A percentile compares a stretch with the other conserved stretches of the same genome.
Conservation (phyloP, 257 asterid species). For the Vinca minor region DNA sequence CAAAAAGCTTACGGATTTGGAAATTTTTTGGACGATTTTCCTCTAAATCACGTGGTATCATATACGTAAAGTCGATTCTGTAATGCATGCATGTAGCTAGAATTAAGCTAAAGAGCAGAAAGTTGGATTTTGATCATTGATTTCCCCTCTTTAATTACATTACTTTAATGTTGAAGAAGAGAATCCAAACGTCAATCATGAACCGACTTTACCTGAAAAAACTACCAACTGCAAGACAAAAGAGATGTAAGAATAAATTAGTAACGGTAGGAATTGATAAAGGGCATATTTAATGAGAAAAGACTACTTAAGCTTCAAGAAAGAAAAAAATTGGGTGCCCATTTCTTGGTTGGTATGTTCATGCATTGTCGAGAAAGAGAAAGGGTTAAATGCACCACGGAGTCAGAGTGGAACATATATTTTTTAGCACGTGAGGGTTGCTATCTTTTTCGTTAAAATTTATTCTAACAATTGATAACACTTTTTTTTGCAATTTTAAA, state of each 20-base stretch:
- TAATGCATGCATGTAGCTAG: conserved; percentile 12
- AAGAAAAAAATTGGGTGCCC: conserved; percentile 29
- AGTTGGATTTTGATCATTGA: neutral
- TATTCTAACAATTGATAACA: too few species aligned
- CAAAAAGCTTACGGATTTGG: neutral
- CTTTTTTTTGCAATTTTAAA: too few species aligned
- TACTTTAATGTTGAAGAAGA: neutral
- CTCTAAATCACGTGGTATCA: conserved; percentile 2
- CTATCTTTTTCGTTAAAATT: too few species aligned
- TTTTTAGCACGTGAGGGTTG: too few species aligned
- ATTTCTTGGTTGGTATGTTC: conserved; percentile 23
- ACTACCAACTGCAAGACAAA: conserved; percentile 43
- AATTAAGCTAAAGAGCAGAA: neutral
- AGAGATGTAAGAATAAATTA: conserved; percentile 12
- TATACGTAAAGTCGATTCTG: neutral
- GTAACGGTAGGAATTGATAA: conserved; percentile 2
- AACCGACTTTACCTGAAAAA: conserved; percentile 65
- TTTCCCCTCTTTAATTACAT: neutral
- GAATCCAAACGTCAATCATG: conserved; percentile 8
- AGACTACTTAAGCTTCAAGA: conserved; percentile 19
- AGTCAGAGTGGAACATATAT: too few species aligned
- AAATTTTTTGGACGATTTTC: neutral
- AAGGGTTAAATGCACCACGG: conserved; percentile 6
- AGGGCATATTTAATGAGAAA: conserved; percentile 14
- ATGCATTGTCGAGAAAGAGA: conserved; percentile 17